Conservation (phyloP, 2,329 filamentous ascomycete genomes). For the Elsinoe perseae region DNA sequence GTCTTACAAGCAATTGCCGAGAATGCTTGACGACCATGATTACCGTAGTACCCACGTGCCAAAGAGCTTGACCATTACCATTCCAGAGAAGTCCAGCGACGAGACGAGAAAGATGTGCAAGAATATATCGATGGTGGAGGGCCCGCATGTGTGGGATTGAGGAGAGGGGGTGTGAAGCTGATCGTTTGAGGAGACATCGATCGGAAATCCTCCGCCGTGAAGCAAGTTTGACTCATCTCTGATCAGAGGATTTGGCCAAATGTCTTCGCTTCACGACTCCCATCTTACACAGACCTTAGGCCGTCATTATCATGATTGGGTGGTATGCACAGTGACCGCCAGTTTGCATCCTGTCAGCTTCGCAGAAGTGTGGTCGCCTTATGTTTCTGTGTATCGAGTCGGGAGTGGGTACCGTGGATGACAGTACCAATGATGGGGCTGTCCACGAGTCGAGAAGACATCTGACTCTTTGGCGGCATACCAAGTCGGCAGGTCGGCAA, state of each 20-base stretch:
- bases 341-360: background rate
- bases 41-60: background rate
- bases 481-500: background rate
- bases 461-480: background rate
- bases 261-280: too few species aligned
- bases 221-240: too few species aligned
- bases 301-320: too few species aligned
- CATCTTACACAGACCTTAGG: too few species aligned
- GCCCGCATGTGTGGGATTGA: background rate
- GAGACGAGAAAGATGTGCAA: background rate
- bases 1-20: slow-evolving; percentile 4
- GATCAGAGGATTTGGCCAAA: too few species aligned
- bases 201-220: too few species aligned
- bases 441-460: background rate
- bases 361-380: background rate
- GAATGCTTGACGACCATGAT: background rate
- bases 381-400: background rate
- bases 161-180: background rate
- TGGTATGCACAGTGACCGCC: too few species aligned
- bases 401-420: background rate
- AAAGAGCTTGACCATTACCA: background rate
- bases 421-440: background rate
- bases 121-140: background rate
- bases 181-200: too few species aligned
- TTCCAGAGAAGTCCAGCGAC: background rate